phyloP scores from a whole-genome alignment of 2,329 filamentous ascomycete genomes.

The Fusarium sp. region DNA sequence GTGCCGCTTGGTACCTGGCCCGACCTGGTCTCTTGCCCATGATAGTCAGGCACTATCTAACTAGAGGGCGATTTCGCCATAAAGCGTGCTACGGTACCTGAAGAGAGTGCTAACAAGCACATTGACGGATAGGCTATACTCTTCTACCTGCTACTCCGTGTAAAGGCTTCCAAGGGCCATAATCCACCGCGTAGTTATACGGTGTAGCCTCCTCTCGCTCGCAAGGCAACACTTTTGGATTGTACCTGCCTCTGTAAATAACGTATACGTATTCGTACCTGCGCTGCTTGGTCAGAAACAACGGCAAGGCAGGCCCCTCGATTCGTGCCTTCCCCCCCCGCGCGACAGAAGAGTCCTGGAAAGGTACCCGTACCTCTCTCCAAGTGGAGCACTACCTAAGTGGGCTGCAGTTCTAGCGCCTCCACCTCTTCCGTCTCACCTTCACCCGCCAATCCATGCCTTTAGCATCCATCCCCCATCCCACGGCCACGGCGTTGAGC shows the following conservation, averaged over 20 bases:
- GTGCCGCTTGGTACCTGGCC: neutral
- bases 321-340: neutral
- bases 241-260: neutral
- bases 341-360: neutral
- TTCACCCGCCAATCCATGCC: neutral
- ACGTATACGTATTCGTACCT: slow-evolving; percentile 31
- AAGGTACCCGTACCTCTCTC: neutral
- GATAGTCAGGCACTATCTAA: neutral
- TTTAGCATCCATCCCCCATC: neutral
- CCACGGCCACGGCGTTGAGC: neutral
- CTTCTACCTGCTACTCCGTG: neutral
- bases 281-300: neutral
- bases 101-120: neutral
- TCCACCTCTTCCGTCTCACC: neutral
- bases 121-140: neutral
- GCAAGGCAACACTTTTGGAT: neutral
- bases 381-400: neutral
- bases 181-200: neutral
- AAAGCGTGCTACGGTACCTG: neutral
- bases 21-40: neutral
- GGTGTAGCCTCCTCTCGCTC: neutral
- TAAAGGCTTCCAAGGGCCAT: neutral
- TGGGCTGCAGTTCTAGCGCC: neutral
- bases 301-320: neutral
- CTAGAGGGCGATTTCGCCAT: neutral